A percentile compares a stretch with the other conserved stretches of the same genome.
These are phyloP conservation scores for Venustampulla echinocandica DNA, from an alignment of 495 filamentous ascomycete species.

Conservation along the genomic window DNA sequence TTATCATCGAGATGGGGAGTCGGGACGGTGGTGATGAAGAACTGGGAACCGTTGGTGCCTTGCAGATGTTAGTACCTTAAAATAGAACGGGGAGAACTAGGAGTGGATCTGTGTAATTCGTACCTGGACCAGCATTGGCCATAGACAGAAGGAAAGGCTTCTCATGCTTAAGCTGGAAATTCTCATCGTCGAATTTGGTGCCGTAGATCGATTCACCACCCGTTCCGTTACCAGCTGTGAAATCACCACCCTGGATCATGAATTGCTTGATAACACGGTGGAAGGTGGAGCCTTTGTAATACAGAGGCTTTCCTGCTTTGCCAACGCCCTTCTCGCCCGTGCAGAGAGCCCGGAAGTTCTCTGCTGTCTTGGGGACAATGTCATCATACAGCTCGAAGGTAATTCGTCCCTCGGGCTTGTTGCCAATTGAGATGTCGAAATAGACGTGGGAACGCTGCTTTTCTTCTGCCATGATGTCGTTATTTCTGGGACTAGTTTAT, in stretches of 20 bases:
- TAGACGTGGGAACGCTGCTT: constrained; percentile 61
- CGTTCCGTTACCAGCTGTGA: constrained; percentile 88
- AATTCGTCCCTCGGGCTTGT: constrained; percentile 61
- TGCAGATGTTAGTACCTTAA: background rate
- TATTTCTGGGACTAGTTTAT: too few species aligned
- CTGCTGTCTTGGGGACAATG: constrained; percentile 86
- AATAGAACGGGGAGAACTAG: background rate
- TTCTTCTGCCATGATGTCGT: constrained; percentile 20
- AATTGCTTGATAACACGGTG: constrained; percentile 97
- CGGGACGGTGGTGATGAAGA: constrained; percentile 91
- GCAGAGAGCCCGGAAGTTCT: constrained; percentile 95
- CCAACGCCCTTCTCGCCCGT: constrained; percentile 83
- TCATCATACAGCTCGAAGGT: constrained; percentile 81
- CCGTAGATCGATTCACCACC: constrained; percentile 98
- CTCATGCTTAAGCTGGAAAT: constrained; percentile 88
- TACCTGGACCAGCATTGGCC: constrained; percentile 95
- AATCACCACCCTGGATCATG: constrained; percentile 99
- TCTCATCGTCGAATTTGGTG: constrained; percentile 96
- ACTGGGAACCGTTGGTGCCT: constrained; percentile 93
- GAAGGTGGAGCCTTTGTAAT: constrained; percentile 86
- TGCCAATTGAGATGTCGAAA: constrained; percentile 80
- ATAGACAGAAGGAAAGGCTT: constrained; percentile 92
- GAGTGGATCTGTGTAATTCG: too few species aligned
- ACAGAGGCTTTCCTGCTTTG: constrained; percentile 75
- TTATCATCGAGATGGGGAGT: constrained; percentile 94